phyloP scores from a whole-genome alignment of 306 rosid species.

The Phaseolus lunatus region DNA sequence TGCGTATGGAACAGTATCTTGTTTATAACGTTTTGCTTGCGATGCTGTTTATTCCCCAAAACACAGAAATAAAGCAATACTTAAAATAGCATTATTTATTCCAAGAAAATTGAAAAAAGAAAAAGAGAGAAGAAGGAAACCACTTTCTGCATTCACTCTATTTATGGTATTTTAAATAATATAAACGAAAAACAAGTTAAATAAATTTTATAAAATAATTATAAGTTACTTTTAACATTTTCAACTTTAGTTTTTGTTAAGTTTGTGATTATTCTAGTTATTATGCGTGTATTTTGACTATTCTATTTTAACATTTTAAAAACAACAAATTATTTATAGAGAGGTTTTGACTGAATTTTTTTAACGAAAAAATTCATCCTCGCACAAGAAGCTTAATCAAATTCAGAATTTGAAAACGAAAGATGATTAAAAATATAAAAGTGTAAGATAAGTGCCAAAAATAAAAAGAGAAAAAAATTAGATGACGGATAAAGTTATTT shows the following conservation, averaged over 20 bases:
- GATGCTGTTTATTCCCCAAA: not conserved
- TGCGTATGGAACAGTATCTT: not conserved
- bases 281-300: not conserved
- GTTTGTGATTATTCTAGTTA: not conserved
- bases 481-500: no score
- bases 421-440: no score
- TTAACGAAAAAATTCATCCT: no score
- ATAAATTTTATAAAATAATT: not conserved
- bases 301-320: no score
- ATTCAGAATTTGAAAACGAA: no score
- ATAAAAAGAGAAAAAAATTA: no score
- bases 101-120: not conserved
- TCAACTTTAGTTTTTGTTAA: not conserved
- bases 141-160: not conserved
- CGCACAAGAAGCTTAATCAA: no score
- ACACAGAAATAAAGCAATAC: not conserved
- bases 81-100: not conserved
- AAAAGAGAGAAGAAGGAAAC: not conserved
- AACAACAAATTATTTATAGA: no score
- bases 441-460: no score
- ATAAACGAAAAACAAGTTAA: not conserved
- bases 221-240: not conserved
- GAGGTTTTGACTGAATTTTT: no score
- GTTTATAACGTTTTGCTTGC: not conserved
- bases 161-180: not conserved